These are phyloP conservation scores for Colletotrichum melonis DNA, from an alignment of 2,329 filamentous ascomycete species.

Conservation along the genomic window DNA sequence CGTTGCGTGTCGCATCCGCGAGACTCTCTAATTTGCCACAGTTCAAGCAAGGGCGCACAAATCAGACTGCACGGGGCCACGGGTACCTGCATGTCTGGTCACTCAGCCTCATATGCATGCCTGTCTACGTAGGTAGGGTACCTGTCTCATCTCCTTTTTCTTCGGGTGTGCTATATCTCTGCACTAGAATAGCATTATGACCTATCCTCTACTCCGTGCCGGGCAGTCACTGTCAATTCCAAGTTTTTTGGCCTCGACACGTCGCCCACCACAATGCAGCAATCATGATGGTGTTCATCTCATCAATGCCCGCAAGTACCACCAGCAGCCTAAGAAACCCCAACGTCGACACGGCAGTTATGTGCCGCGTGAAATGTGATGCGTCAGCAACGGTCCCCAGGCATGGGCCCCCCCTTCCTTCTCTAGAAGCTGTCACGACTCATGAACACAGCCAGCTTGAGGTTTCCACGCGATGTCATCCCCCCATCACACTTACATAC, in stretches of 20 bases:
- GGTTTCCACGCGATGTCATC: neutral
- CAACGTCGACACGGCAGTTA: neutral
- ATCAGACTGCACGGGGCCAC: neutral
- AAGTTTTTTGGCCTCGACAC: neutral
- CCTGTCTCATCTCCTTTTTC: neutral
- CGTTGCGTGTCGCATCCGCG: neutral
- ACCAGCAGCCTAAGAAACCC: neutral
- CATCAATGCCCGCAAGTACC: neutral
- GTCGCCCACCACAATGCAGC: neutral
- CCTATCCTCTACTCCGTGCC: neutral
- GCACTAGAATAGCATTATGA: neutral
- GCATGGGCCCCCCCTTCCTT: neutral
- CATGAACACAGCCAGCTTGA: neutral
- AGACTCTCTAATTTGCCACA: slow-evolving; percentile 23
- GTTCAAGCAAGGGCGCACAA: slow-evolving; percentile 7
- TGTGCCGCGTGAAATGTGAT: neutral
- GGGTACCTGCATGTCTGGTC: neutral
- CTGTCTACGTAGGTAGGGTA: neutral
- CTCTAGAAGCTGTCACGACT: slow-evolving; percentile 18
- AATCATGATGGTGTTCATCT: neutral
- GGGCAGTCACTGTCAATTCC: neutral
- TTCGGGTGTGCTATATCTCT: neutral
- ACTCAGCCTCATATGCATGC: neutral
- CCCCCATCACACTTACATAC: neutral
- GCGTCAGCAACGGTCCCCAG: neutral